Evolutionary conservation across 257 asterid species (phyloP).

Genomic region (Solanum corneliomulleri): DNA sequence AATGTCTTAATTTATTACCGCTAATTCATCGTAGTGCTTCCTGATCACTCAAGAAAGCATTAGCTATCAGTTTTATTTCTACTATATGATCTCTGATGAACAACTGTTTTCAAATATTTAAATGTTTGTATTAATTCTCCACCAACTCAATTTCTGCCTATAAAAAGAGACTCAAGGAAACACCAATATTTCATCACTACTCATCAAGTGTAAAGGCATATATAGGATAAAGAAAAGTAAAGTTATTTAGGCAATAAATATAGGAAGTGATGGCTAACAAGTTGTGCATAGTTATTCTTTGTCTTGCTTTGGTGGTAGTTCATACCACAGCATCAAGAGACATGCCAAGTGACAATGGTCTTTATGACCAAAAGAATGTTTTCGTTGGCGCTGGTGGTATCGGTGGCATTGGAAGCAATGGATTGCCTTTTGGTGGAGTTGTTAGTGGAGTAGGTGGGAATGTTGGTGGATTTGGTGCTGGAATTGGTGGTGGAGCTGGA

Average conservation of each 20-base stretch:
- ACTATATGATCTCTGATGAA: neutral
- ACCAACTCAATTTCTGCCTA: neutral
- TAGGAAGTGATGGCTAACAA: slow-evolving; percentile 9
- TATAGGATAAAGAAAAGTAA: neutral
- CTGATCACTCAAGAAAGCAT: neutral
- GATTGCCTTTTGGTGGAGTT: neutral
- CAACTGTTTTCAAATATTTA: neutral
- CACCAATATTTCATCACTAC: neutral
- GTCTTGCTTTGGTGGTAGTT: slow-evolving; percentile 12
- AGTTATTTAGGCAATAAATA: neutral
- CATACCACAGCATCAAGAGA: slow-evolving; percentile 16
- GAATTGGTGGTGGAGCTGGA: slow-evolving; percentile 3
- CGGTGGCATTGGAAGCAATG: neutral
- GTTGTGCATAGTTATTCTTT: neutral
- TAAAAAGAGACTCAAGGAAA: neutral
- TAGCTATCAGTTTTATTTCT: neutral
- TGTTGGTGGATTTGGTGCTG: slow-evolving; percentile 2
- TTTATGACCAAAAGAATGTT: slow-evolving; percentile 28
- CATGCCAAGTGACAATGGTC: slow-evolving; percentile 19
- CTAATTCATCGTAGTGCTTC: neutral
- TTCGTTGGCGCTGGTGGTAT: slow-evolving; percentile 1
- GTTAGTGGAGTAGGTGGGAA: slow-evolving; percentile 10
- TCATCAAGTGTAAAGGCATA: neutral
- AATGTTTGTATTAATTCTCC: neutral
- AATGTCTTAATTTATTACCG: too few species aligned